These are phyloP conservation scores for Lasiosphaeria ovina DNA, from an alignment of 495 filamentous ascomycete species.

Conservation along the genomic window DNA sequence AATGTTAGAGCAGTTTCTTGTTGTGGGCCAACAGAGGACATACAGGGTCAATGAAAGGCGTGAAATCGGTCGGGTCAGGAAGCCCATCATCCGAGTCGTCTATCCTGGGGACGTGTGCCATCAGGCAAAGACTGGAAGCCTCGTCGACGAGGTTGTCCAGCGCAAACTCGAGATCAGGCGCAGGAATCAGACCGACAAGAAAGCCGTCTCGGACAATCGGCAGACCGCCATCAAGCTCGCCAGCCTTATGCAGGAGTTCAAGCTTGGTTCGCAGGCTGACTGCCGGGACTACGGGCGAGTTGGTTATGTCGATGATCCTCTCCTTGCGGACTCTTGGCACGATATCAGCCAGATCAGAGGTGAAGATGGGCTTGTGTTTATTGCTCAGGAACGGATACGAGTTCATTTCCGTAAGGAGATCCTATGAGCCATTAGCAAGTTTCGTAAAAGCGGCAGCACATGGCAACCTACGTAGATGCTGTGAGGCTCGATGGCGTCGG, in stretches of 20 bases:
- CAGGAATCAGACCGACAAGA: conserved; percentile 89
- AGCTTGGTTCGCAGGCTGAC: conserved; percentile 73
- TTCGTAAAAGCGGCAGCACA: neutral
- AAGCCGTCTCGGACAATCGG: conserved; percentile 77
- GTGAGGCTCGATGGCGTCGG: conserved; percentile 89
- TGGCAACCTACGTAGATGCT: conserved; percentile 76
- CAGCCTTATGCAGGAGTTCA: conserved; percentile 74
- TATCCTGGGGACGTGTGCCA: conserved; percentile 61
- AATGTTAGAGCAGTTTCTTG: neutral
- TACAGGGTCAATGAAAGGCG: conserved; percentile 84
- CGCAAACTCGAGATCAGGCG: conserved; percentile 91
- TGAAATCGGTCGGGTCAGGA: conserved; percentile 78
- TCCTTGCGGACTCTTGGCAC: conserved; percentile 69
- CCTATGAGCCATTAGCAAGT: conserved; percentile 44
- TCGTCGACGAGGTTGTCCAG: conserved; percentile 79
- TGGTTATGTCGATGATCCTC: conserved; percentile 83
- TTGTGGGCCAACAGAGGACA: conserved; percentile 10
- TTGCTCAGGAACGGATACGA: conserved; percentile 94
- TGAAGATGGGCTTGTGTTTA: conserved; percentile 87
- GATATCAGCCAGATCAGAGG: conserved; percentile 80
- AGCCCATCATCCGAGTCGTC: conserved; percentile 58
- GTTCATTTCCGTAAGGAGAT: conserved; percentile 94
- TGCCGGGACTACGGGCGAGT: conserved; percentile 73
- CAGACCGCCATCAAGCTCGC: conserved; percentile 89
- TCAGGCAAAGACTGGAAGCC: conserved; percentile 70